Conservation (phyloP, 805 yeast species). For the Candida nemodendra region DNA sequence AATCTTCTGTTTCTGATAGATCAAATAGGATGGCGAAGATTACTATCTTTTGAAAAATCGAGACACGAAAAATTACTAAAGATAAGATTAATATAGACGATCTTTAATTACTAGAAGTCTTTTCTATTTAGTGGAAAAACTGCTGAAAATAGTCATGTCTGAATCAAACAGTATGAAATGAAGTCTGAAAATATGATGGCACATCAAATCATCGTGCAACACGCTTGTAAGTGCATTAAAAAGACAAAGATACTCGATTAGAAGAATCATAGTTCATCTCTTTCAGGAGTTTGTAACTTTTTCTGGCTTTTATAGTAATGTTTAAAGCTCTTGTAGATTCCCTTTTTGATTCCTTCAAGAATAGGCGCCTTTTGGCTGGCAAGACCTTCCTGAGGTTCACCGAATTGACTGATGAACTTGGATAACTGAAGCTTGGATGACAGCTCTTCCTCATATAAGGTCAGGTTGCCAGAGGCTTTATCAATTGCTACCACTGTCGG, state of each 20-base stretch:
- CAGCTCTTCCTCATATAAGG: slow-evolving; percentile 29
- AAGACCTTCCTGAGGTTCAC: slow-evolving; percentile 36
- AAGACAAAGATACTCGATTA: too few species aligned
- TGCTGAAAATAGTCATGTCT: too few species aligned
- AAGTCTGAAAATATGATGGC: too few species aligned
- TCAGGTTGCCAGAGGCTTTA: slow-evolving; percentile 17
- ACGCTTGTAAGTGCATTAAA: too few species aligned
- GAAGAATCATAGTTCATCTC: slow-evolving; percentile 25
- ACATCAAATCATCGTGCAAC: too few species aligned
- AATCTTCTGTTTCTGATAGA: too few species aligned
- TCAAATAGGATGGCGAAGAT: too few species aligned
- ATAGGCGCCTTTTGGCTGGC: slow-evolving; percentile 25
- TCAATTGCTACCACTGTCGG: slow-evolving; percentile 28
- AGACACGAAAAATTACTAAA: background rate
- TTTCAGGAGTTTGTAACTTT: slow-evolving; percentile 10
- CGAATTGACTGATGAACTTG: slow-evolving; percentile 31
- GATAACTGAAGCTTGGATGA: slow-evolving; percentile 32
- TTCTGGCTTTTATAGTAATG: slow-evolving; percentile 24
- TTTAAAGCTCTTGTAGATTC: slow-evolving; percentile 23
- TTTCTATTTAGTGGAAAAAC: too few species aligned
- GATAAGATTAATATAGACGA: background rate
- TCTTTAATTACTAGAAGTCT: too few species aligned
- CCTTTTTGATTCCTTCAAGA: slow-evolving; percentile 22
- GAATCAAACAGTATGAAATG: too few species aligned
- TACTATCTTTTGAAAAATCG: background rate